Evolutionary conservation across 257 asterid species (phyloP).

Genomic region (Solanum etuberosum): DNA sequence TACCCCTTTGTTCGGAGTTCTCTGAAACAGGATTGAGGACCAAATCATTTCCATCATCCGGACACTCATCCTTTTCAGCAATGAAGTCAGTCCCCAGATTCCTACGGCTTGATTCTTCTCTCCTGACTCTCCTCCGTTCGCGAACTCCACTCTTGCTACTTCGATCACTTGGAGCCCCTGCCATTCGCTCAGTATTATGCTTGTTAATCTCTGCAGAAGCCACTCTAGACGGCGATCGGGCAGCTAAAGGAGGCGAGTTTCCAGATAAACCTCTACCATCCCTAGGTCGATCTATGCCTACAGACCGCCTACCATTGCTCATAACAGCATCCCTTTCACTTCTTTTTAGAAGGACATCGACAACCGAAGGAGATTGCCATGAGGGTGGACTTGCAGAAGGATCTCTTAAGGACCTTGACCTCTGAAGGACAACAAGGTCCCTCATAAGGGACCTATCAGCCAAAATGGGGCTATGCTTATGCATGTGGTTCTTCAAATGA

Average conservation of each 20-base stretch:
- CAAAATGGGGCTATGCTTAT: slow-evolving; percentile 82
- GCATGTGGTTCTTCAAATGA: slow-evolving; percentile 96
- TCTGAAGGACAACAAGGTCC: slow-evolving; percentile 74
- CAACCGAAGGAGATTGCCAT: slow-evolving; percentile 35
- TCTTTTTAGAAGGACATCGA: slow-evolving; percentile 27
- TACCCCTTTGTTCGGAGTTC: slow-evolving; percentile 31
- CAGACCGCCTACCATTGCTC: slow-evolving; percentile 40
- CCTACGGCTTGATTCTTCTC: slow-evolving; percentile 35
- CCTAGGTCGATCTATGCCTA: slow-evolving; percentile 31
- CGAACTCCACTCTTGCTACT: slow-evolving; percentile 32
- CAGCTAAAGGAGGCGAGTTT: slow-evolving; percentile 33
- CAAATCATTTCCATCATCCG: slow-evolving; percentile 13
- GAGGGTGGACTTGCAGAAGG: slow-evolving; percentile 81
- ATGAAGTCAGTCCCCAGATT: slow-evolving; percentile 19
- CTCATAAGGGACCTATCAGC: slow-evolving; percentile 71
- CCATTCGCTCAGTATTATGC: slow-evolving; percentile 11
- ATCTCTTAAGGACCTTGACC: slow-evolving; percentile 77
- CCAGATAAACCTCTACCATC: slow-evolving; percentile 25
- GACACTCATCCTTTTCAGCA: slow-evolving; percentile 17
- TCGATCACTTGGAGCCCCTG: slow-evolving; percentile 14
- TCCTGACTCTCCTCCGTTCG: slow-evolving; percentile 30
- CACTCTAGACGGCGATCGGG: slow-evolving; percentile 10
- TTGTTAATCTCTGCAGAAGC: slow-evolving; percentile 15
- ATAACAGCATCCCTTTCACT: slow-evolving; percentile 27
- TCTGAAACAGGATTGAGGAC: slow-evolving; percentile 24